Evolutionary conservation across 2,329 filamentous ascomycete species (phyloP).

Genomic region (Fusarium sublunatum): DNA sequence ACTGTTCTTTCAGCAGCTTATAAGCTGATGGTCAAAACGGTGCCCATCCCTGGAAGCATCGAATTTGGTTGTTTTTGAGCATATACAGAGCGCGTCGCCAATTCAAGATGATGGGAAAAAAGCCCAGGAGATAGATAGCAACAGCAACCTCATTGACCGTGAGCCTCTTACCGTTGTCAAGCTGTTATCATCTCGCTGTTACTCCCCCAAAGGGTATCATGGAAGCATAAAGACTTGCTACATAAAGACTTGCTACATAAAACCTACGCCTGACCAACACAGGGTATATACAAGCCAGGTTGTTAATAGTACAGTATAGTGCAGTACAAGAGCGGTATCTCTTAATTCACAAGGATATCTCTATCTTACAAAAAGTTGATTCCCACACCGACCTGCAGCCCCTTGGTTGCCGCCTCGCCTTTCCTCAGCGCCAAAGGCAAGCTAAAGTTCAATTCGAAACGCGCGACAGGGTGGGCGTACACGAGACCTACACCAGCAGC

Average conservation of each 20-base stretch:
- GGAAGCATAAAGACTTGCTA: neutral
- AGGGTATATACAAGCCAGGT: neutral
- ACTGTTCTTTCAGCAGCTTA: too few species aligned
- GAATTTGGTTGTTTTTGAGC: too few species aligned
- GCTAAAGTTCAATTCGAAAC: conserved; percentile 96
- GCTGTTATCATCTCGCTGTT: too few species aligned
- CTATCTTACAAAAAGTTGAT: conserved; percentile 85
- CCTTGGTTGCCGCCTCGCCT: conserved; percentile 90
- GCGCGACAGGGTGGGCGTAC: conserved; percentile 91
- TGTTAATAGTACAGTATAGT: conserved; percentile 1
- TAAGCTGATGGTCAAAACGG: too few species aligned
- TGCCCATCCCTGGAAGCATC: too few species aligned
- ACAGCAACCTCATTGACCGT: too few species aligned
- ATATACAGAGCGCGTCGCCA: too few species aligned
- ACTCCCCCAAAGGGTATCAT: neutral
- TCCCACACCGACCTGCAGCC: conserved; percentile 93
- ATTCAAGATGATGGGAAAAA: too few species aligned
- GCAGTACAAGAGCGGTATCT: conserved; percentile 29
- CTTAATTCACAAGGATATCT: conserved; percentile 32
- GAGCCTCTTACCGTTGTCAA: too few species aligned
- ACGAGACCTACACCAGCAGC: conserved; percentile 91
- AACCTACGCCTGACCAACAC: neutral
- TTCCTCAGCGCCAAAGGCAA: conserved; percentile 83
- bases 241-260: neutral
- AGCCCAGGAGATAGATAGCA: too few species aligned